Evolutionary conservation across 306 rosid species (phyloP), one percentile per base, ranked within the genome.

Genomic region (Corylus americana): DNA sequence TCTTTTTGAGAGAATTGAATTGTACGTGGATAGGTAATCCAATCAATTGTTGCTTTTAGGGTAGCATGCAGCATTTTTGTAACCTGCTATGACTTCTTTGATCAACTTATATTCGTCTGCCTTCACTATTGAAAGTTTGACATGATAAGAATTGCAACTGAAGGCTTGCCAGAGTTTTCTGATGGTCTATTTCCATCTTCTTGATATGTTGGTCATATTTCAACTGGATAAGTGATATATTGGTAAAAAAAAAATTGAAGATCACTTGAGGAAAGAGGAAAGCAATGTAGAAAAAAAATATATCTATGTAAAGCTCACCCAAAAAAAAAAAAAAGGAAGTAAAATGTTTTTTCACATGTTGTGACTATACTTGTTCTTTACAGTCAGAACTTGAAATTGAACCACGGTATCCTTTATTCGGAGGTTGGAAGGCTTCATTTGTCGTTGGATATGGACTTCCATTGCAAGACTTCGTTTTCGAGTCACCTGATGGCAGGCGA

Each of bases 331-430:
- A 20, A 59, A 68, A 68, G 10, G 4, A 66, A 18, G 48, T 37
- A 16, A n/a, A 66, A 16, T 69, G 50, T 62, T 10, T 74, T 76
- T 31, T 73, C 61, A 53, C 50, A 37, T 64, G 71, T 67, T 51
- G 62, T 80, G 58, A 70, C 76, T 44, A 68, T 77, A 70, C 73
- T 74, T 81, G 6, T 82, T 25, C 58, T 58, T 83, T 82, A 83
- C 97, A 95, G 99, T 93, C 99, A 66, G 99, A 91, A 75, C 99
- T 95, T 80, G 97, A 93, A 86, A 67, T 95, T 89, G 98, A 95
- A 82, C 99, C 99, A 59, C 85, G 98, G 20, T 95, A 93, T 89
- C 99, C 99, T 80, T 85, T 95, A 57, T 95, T 95, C 87, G 99
- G 99, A 77, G 99, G 99, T 64, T 95, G 99, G 99, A 93, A 91